These are phyloP conservation scores for Lotmaria passim DNA, from an alignment of 208 protist genomes.

Conservation along the genomic window DNA sequence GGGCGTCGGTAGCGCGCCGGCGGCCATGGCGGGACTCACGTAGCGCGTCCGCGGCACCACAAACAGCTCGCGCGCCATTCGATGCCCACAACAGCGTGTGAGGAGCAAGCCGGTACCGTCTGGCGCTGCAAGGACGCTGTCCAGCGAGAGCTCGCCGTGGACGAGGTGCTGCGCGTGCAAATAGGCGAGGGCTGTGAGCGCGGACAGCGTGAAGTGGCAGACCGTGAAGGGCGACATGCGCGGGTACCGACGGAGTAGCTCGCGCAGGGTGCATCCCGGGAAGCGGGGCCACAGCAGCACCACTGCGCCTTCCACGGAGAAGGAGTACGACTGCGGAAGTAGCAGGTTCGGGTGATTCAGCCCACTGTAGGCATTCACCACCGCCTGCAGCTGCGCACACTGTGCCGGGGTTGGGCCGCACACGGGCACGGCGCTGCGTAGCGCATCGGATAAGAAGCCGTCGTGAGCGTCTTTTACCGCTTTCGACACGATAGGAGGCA, in stretches of 20 bases:
- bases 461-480: not conserved
- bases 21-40: constrained; percentile 75
- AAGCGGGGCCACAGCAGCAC: constrained; percentile 41
- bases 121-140: constrained; percentile 60
- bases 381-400: not conserved
- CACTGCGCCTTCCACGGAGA: constrained; percentile 12
- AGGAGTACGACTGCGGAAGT: constrained; percentile 4
- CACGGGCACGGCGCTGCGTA: constrained; percentile 24
- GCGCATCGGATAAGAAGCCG: constrained; percentile 11
- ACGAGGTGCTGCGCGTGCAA: constrained; percentile 55
- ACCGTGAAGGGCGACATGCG: constrained; percentile 21
- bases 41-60: constrained; percentile 46
- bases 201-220: constrained; percentile 50
- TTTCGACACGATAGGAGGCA: constrained; percentile 6
- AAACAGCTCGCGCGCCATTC: constrained; percentile 37
- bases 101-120: constrained; percentile 65
- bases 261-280: constrained; percentile 40
- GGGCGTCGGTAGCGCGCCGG: constrained; percentile 39
- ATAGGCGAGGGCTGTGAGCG: constrained; percentile 58
- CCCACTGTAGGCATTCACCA: not conserved
- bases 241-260: constrained; percentile 29
- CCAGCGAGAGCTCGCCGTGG: constrained; percentile 67
- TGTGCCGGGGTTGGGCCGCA: not conserved
- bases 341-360: constrained; percentile 22
- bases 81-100: constrained; percentile 35